phyloP scores from a whole-genome alignment of 225 moss, liverwort and hornwort species.

The Sphagnum tenellum region DNA sequence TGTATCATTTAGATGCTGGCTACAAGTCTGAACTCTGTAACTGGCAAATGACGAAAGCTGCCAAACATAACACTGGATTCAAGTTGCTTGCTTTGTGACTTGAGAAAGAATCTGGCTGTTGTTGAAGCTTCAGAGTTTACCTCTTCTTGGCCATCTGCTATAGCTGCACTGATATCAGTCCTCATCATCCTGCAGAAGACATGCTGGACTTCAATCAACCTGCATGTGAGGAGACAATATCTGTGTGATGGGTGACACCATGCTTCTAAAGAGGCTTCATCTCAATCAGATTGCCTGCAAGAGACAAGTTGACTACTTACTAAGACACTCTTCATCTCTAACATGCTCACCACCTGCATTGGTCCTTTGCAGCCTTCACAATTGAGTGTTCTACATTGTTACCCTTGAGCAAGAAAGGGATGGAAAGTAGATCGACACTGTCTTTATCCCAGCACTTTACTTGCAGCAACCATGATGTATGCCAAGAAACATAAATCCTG shows the following conservation, averaged over 20 bases:
- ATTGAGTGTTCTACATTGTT: too few relatives aligned
- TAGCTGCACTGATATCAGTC: conserved; percentile 64
- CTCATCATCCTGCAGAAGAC: conserved; percentile 77
- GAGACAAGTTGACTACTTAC: conserved; percentile 61
- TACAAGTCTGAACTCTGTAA: too few relatives aligned
- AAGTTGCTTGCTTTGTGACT: conserved; percentile 22
- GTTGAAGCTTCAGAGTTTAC: conserved; percentile 43
- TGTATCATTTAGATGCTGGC: too few relatives aligned
- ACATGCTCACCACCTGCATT: conserved; percentile 17
- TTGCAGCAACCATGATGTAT: too few relatives aligned
- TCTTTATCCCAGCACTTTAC: too few relatives aligned
- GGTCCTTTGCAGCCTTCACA: too few relatives aligned
- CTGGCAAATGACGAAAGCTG: too few relatives aligned
- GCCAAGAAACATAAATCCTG: too few relatives aligned
- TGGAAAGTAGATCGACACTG: too few relatives aligned
- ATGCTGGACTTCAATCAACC: conserved; percentile 63
- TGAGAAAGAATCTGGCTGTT: conserved; percentile 17
- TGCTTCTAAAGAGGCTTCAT: conserved; percentile 34
- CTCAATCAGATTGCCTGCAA: conserved; percentile 45
- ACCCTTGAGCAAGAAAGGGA: too few relatives aligned
- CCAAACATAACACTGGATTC: conserved; percentile 34
- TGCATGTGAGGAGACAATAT: conserved; percentile 26
- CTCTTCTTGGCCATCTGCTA: conserved; percentile 64
- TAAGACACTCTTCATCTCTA: conserved; percentile 42
- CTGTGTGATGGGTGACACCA: conserved; percentile 19